phyloP scores from a whole-genome alignment of 2,329 filamentous ascomycete species.

The Cryphonectria nitschkei region DNA sequence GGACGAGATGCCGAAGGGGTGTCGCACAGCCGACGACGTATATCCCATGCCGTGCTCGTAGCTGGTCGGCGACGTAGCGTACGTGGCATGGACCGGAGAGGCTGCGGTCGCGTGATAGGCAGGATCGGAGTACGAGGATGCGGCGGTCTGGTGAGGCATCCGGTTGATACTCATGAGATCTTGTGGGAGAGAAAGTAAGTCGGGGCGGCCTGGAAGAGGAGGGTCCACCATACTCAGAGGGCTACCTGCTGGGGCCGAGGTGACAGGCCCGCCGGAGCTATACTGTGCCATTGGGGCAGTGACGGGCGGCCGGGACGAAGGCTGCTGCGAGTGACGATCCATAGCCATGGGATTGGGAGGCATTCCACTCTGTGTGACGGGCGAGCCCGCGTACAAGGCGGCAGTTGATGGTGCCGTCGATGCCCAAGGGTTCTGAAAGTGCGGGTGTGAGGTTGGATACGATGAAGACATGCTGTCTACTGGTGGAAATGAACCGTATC shows the following conservation, averaged over 20 bases:
- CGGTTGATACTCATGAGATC: slow-evolving; percentile 75
- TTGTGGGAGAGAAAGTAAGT: slow-evolving; percentile 72
- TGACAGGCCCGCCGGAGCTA: slow-evolving; percentile 67
- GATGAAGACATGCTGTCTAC: slow-evolving; percentile 71
- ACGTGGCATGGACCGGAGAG: slow-evolving; percentile 67
- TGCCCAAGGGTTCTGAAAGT: slow-evolving; percentile 91
- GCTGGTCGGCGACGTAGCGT: slow-evolving; percentile 68
- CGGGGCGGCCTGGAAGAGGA: slow-evolving; percentile 64
- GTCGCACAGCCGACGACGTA: slow-evolving; percentile 65
- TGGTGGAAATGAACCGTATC: slow-evolving; percentile 75
- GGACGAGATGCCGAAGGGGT: slow-evolving; percentile 61
- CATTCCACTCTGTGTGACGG: slow-evolving; percentile 52
- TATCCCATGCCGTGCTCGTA: slow-evolving; percentile 77
- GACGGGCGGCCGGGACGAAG: slow-evolving; percentile 53
- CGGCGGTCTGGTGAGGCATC: slow-evolving; percentile 57
- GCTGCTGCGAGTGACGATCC: slow-evolving; percentile 54
- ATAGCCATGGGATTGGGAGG: slow-evolving; percentile 62
- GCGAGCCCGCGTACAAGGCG: slow-evolving; percentile 63
- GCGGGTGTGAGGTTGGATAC: slow-evolving; percentile 66
- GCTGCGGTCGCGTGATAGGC: slow-evolving; percentile 67
- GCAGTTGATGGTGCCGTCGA: slow-evolving; percentile 56
- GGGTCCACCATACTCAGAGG: slow-evolving; percentile 60
- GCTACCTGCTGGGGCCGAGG: slow-evolving; percentile 74
- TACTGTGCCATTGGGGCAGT: slow-evolving; percentile 72
- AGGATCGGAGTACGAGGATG: slow-evolving; percentile 71